Base-by-base conservation (phyloP, 805 yeast genomes). In the Metschnikowia baotianmanensis region DNA sequence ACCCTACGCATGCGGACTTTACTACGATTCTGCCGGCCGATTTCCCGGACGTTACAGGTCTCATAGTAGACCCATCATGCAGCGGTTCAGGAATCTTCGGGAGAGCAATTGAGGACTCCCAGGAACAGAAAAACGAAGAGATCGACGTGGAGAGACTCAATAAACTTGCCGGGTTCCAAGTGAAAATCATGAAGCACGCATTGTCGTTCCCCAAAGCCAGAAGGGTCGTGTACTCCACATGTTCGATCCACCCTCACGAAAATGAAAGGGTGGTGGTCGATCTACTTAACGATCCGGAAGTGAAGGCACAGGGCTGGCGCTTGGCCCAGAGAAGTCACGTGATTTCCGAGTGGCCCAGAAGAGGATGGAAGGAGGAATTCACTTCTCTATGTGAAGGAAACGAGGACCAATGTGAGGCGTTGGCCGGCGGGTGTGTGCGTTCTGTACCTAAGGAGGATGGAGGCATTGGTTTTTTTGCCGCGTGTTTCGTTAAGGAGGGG, bases 391-490 rank as follows among this genome's bases (percentile, higher is more conserved):
- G 74, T 8, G 63, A 58, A 11, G 64, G 69, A 30, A 76, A 82
- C 16, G 46, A 37, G 17, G 70, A 71, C 26, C 69, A 64, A 27
- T 47, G 62, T 35, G 59, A 52, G 40, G 48, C 51, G 27, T 57
- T 87, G 35, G 95, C 96, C 1, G 88, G 82, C 1, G 91, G 93
- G 0, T 90, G 97, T 64, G 80, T 93, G 0, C 72, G 99, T 50
- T 84, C 90, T 0, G 64, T 81, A 31, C 96, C 97, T 1, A 82
- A 79, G 46, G 83, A 76, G 31, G 99, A 93, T 59, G 99, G 98
- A 22, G 99, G 99, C n/a, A 93, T 93, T 53, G 99, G 99, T 0
- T 93, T 93, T 59, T 93, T 93, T 63, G 98, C 97, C 0, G 98
- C 90, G 1, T 82, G 93, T 42, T 91, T 93, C 59, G 85, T 86